Conservation (phyloP, 1,139 yeast genomes). For the Hyphopichia wangnamkhiaoensis region DNA sequence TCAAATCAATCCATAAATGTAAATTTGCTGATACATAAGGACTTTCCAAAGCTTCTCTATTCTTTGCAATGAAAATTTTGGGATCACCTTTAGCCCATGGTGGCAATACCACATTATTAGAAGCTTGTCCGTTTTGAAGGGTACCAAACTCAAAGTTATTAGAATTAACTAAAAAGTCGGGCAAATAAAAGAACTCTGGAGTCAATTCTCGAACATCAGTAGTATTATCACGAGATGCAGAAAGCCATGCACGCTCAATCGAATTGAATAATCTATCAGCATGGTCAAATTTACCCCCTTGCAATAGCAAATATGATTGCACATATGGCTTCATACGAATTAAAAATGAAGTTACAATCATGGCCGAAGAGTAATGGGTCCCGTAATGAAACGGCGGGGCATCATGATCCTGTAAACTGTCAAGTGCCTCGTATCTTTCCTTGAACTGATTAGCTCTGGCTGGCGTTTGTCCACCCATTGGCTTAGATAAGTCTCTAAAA, state of each 20-base stretch:
- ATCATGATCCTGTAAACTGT: constrained; percentile 51
- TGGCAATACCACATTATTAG: constrained; percentile 68
- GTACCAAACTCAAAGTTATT: constrained; percentile 69
- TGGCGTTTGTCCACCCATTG: constrained; percentile 83
- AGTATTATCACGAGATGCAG: constrained; percentile 75
- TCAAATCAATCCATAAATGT: constrained; percentile 79
- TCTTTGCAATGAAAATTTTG: constrained; percentile 64
- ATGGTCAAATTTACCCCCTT: constrained; percentile 86
- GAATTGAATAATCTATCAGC: constrained; percentile 81
- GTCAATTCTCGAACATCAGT: constrained; percentile 84
- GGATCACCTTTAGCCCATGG: constrained; percentile 84
- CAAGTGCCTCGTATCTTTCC: constrained; percentile 70
- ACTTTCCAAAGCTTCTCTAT: constrained; percentile 81
- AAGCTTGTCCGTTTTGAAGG: constrained; percentile 59
- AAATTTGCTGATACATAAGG: constrained; percentile 72
- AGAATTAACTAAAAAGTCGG: constrained; percentile 68
- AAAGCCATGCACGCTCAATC: constrained; percentile 70
- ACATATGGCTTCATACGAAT: constrained; percentile 79
- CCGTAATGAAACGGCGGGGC: constrained; percentile 86
- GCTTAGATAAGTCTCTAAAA: constrained; percentile 75
- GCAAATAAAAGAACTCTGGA: constrained; percentile 81
- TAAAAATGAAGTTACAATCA: constrained; percentile 81
- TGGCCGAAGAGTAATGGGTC: constrained; percentile 88
- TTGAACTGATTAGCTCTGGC: constrained; percentile 60
- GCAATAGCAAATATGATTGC: constrained; percentile 71